These are phyloP conservation scores for Hypomyces perniciosus DNA, from an alignment of 2,329 filamentous ascomycete genomes.

Conservation along the genomic window DNA sequence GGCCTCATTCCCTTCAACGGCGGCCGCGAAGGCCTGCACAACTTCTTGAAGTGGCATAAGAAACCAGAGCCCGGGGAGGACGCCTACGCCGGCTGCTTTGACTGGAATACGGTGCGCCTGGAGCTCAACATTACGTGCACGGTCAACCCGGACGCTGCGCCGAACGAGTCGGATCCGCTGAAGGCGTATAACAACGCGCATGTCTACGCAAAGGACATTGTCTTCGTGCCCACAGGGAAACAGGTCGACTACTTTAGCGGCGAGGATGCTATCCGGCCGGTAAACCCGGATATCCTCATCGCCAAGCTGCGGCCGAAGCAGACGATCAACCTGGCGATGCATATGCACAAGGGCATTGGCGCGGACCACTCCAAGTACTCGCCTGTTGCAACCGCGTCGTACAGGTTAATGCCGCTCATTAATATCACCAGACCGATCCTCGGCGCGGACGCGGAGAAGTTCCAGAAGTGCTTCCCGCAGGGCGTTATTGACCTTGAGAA, in stretches of 20 bases:
- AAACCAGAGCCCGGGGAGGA: conserved; percentile 61
- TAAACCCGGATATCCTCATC: conserved; percentile 88
- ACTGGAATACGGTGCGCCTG: conserved; percentile 84
- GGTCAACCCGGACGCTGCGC: conserved; percentile 65
- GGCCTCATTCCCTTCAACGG: conserved; percentile 88
- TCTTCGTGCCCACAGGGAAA: conserved; percentile 68
- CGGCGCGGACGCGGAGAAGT: conserved; percentile 81
- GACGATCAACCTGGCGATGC: conserved; percentile 77
- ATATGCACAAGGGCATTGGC: conserved; percentile 92
- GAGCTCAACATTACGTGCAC: conserved; percentile 74
- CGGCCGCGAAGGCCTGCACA: conserved; percentile 64
- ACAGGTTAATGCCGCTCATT: conserved; percentile 85
- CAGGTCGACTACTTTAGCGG: conserved; percentile 66
- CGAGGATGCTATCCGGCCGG: conserved; percentile 62
- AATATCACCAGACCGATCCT: conserved; percentile 77
- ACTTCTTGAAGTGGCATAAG: conserved; percentile 76
- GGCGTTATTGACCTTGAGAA: conserved; percentile 80
- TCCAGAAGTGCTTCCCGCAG: conserved; percentile 78
- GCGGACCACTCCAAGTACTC: conserved; percentile 96
- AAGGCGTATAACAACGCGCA: conserved; percentile 83
- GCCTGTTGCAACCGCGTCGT: conserved; percentile 89
- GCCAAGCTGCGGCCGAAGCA: conserved; percentile 91
- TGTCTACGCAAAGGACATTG: conserved; percentile 72
- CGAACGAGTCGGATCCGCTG: conserved; percentile 70
- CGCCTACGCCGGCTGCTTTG: conserved; percentile 54